Base-by-base conservation (phyloP, 140 eudicot species). In the Stevia rebaudiana region DNA sequence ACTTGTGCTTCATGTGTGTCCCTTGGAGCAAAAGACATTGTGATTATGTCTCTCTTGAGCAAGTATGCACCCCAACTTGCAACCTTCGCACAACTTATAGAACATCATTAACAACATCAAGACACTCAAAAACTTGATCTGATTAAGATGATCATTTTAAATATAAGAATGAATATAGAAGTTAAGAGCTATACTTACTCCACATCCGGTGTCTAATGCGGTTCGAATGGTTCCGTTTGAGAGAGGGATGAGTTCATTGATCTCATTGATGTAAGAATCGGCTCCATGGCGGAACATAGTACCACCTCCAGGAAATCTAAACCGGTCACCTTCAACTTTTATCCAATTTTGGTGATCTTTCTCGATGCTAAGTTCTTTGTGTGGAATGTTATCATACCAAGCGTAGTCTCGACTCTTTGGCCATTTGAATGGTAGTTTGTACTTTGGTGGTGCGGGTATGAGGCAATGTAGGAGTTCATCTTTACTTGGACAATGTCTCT, bases 1-100 rank as follows among this genome's bases (percentile, higher is more conserved):
- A 91, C 96, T 63, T 91, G 98, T 7, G 98, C 98, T 83, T 91
- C 96, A 61, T 91, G 98, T 64, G 98, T 91, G 67, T 91, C 98
- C 74, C 82, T 79, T 61, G 98, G 98, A 41, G 98, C 98, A 83
- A 91, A 87, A 23, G 98, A 91, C 98, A 91, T 91, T 18, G 96
- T 84, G 37, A 84, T 22, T 7, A 87, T 83, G 71, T 91, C 92
- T 72, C 98, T 85, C 33, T 91, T 91, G 39, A 91, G 73, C 54
- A 91, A 23, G 73, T 84, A 91, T 33, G 98, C 98, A 35, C 98
- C 98, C 79, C 83, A 91, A 65, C 98, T 91, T 16, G 98, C 98
- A 48, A 91, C 98, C 98, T 90, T 72, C 31, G 67, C 33, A 60
- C 18, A 64, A 63, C 12, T 9, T 17, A 50, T 2, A 15, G 6